Conservation (phyloP, 139 green algal species). For the Chlorella ohadii region DNA sequence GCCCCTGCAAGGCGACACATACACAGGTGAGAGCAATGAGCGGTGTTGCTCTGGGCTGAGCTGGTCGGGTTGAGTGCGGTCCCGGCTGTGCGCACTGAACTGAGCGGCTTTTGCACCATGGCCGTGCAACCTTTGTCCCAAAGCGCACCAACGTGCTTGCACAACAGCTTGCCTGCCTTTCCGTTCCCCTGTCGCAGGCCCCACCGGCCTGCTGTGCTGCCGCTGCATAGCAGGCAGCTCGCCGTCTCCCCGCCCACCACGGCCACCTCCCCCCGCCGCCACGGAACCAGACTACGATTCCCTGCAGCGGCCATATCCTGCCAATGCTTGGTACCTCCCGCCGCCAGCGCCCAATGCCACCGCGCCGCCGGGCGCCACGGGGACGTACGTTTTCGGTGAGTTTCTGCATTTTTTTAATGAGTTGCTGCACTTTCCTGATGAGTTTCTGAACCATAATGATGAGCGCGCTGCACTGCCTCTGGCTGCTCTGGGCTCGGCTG, state of each 20-base stretch:
- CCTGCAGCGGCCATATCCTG: background rate
- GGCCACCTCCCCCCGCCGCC: background rate
- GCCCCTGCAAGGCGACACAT: background rate
- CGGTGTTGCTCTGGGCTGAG: too few species aligned
- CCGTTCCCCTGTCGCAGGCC: background rate
- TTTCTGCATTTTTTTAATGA: too few species aligned
- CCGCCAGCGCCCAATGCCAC: background rate
- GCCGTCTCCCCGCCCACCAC: background rate
- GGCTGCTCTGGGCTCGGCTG: too few species aligned
- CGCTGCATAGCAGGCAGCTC: background rate
- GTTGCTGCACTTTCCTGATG: too few species aligned
- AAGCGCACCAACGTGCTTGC: too few species aligned
- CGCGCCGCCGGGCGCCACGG: background rate
- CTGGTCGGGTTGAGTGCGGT: too few species aligned
- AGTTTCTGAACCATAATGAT: too few species aligned
- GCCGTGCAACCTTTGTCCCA: too few species aligned
- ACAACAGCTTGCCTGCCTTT: too few species aligned
- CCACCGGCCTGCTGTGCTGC: constrained; percentile 3
- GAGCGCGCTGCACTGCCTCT: too few species aligned
- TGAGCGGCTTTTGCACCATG: too few species aligned
- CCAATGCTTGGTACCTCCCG: background rate
- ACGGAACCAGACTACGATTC: background rate
- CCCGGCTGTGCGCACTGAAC: too few species aligned
- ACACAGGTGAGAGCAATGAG: background rate
- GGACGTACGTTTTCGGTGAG: constrained; percentile 15